Evolutionary conservation across 352 stramenopile genomes (phyloP).

Genomic region (Phytophthora cryptogea): DNA sequence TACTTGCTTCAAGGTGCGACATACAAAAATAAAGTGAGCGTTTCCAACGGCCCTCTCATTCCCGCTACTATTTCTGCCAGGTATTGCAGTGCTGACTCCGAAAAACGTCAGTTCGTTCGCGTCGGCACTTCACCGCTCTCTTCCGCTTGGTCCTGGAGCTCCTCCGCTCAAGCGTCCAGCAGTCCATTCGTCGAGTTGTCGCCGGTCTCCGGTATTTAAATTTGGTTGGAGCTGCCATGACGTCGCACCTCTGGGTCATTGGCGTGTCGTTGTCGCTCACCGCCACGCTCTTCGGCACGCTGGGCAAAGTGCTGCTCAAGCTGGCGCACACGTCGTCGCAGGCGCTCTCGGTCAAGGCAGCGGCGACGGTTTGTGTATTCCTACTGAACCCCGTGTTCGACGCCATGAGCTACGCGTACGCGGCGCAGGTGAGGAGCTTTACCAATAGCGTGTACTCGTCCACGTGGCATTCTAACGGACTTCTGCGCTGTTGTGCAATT

Average conservation of each 20-base stretch:
- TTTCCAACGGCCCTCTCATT: slow-evolving; percentile 10
- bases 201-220: slow-evolving; percentile 25
- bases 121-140: slow-evolving; percentile 20
- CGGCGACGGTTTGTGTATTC: slow-evolving; percentile 80
- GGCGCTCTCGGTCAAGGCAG: slow-evolving; percentile 59
- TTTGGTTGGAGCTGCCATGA: slow-evolving; percentile 34
- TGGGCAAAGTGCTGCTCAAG: slow-evolving; percentile 89
- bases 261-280: slow-evolving; percentile 80
- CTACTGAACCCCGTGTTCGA: slow-evolving; percentile 87
- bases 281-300: slow-evolving; percentile 83
- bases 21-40: slow-evolving; percentile 26
- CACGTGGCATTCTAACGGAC: slow-evolving; percentile 28
- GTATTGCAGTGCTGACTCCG: slow-evolving; percentile 13
- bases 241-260: slow-evolving; percentile 64
- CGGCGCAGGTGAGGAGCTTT: slow-evolving; percentile 58
- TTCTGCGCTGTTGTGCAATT: slow-evolving; percentile 25
- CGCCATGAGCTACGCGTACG: slow-evolving; percentile 86
- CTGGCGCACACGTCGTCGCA: slow-evolving; percentile 73
- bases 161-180: slow-evolving; percentile 10
- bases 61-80: slow-evolving; percentile 13
- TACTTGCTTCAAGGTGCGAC: slow-evolving; percentile 14
- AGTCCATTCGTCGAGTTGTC: slow-evolving; percentile 4
- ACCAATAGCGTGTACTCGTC: background rate
- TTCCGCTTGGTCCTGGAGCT: slow-evolving; percentile 17
- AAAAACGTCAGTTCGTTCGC: slow-evolving; percentile 32